Base-by-base conservation (phyloP, 2,329 filamentous ascomycete species). In the Chaetomium strumarium region DNA sequence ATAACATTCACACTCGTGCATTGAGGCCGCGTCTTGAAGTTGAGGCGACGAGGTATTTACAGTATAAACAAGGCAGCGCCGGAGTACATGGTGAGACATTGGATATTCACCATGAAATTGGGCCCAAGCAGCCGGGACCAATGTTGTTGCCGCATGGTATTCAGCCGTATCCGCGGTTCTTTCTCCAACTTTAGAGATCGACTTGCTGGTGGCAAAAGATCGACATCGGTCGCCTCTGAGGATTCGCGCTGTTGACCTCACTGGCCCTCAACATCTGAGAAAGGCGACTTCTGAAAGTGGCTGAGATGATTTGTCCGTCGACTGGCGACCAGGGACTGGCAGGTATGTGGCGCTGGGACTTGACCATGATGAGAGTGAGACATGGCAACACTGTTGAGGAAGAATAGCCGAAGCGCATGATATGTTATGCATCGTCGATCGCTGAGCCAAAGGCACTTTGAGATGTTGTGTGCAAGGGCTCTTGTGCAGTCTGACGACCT, bases 121-220 rank as follows among this genome's bases (percentile, higher is more conserved):
- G 46, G 40, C 36, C 51, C 51, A 16, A 30, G 46, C n/a, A 6
- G 41, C 46, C 41, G 51, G 51, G 36, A 53, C 16, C 30, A 14
- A 3, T 11, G n/a, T 7, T 19, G 31, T 37, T 36, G 29, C 42
- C 42, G 42, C 52, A 33, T 30, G 24, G 29, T 47, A 46, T 34
- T 37, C 46, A 12, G 8, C 33, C 33, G 33, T 34, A 3, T 5
- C 11, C 33, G 33, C 33, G 11, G 20, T 46, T 17, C 40, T 39
- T 24, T 8, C 14, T 20, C 34, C 13, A 16, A 17, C 16, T 37
- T 44, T 34, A 33, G 48, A 14, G 48, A 55, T 49, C 44, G 29
- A 16, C 40, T 40, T 49, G 13, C 31, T 46, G 36, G 40, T 51
- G 52, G 52, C 45, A 37, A 55, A 36, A 46, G 53, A 55, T 51